A percentile compares a stretch with the other conserved stretches of the same genome.
phyloP scores from a whole-genome alignment of 2,329 filamentous ascomycete species.

The Emergomyces orientalis region DNA sequence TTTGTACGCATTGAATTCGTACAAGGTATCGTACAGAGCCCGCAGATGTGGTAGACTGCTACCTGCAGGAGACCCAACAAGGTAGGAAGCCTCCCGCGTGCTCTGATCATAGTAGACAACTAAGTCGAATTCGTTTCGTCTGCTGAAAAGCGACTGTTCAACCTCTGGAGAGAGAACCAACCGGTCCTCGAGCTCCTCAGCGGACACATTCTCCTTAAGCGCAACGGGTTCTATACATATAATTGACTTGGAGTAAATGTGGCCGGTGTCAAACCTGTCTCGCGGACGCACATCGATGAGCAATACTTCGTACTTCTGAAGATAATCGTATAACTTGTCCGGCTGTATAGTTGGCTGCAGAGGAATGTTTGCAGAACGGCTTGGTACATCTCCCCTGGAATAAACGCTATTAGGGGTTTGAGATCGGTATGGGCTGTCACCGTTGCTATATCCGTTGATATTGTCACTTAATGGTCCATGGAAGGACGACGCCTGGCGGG shows the following conservation, averaged over 20 bases:
- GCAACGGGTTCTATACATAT: conserved; percentile 86
- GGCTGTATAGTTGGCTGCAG: conserved; percentile 56
- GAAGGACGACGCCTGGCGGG: conserved; percentile 9
- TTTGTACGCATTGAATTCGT: conserved; percentile 72
- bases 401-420: conserved; percentile 36
- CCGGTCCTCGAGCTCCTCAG: conserved; percentile 49
- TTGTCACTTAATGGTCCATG: conserved; percentile 23
- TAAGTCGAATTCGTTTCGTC: conserved; percentile 67
- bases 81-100: conserved; percentile 51
- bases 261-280: conserved; percentile 74
- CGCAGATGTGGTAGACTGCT: conserved; percentile 51
- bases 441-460: conserved; percentile 27
- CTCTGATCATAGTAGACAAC: conserved; percentile 82
- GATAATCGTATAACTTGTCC: conserved; percentile 60
- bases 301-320: conserved; percentile 58
- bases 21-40: conserved; percentile 67
- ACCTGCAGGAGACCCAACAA: conserved; percentile 38
- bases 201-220: conserved; percentile 57
- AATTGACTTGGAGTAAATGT: conserved; percentile 72
- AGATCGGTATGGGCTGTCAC: conserved; percentile 38
- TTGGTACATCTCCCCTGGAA: conserved; percentile 30
- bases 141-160: conserved; percentile 66
- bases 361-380: conserved; percentile 41
- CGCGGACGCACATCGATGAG: conserved; percentile 78
- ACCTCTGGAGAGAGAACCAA: conserved; percentile 40